These are phyloP conservation scores for Myrica gale DNA, from an alignment of 306 rosid genomes.

Conservation along the genomic window DNA sequence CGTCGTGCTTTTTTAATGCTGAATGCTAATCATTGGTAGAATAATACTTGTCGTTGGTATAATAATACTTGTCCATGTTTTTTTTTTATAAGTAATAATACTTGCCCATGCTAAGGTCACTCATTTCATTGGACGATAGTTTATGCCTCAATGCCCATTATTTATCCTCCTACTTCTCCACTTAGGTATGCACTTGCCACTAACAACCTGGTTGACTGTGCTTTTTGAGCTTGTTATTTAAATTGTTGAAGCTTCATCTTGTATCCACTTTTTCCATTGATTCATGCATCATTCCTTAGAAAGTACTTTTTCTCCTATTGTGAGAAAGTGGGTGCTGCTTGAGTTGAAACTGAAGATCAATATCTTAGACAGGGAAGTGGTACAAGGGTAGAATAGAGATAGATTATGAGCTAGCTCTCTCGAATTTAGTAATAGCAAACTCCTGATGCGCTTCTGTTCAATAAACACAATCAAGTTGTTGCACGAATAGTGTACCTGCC, in stretches of 20 bases:
- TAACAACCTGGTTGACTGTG: background rate
- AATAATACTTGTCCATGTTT: background rate
- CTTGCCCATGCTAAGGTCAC: background rate
- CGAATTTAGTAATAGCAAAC: background rate
- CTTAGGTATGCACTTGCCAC: background rate
- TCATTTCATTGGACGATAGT: background rate
- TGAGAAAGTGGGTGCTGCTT: background rate
- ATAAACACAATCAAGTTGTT: background rate
- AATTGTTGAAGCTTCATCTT: background rate
- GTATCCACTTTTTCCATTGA: background rate
- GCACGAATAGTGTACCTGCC: background rate
- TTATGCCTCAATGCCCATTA: background rate
- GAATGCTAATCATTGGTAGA: background rate
- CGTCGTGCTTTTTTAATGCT: background rate
- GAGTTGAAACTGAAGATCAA: constrained; percentile 1
- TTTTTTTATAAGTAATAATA: no score
- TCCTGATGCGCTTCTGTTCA: background rate
- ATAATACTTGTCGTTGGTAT: background rate
- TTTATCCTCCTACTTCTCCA: background rate
- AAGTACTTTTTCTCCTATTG: background rate
- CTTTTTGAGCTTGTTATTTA: background rate
- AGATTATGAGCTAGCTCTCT: background rate
- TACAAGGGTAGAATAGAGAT: background rate
- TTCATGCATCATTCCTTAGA: background rate
- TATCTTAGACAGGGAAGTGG: no score